Base-by-base conservation (phyloP, 129 eudicot genomes). In the Silybum marianum region DNA sequence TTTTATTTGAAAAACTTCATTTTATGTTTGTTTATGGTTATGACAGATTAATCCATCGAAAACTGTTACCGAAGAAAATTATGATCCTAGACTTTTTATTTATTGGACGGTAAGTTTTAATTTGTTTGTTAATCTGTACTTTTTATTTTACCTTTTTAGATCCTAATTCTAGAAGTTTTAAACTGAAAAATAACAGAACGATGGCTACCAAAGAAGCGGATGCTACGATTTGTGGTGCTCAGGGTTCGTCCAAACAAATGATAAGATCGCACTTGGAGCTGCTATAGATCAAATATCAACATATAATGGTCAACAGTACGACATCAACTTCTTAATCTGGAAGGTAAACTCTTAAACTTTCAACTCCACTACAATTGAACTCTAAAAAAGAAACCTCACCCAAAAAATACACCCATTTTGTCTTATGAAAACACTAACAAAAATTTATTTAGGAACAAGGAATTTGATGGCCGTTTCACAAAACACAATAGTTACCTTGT, bases 201-300 rank as follows among this genome's bases (percentile, higher is more conserved):
- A 72, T 6, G 60, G 60, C 19, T 72, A 72, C 42, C 18, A 32
- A 32, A 3, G 8, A 39, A 34, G 23, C 6, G 76, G 76, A 72
- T 72, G 76, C 76, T 72, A 72, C 76, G 38, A 72, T 39, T 72
- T 72, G 23, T 9, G 3, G 10, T 72, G 76, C 11, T 39, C 76
- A 30, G 76, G 76, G 19, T 72, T 72, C 23, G 60, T 72, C 30
- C 76, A 72, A 72, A 72, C 76, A 13, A 38, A 12, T 19, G 13
- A 39, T 19, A 7, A 72, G 32, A 9, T 72, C 5, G 46, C 58
- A 21, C 76, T 72, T 9, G 76, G 76, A 38, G 76, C 58, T 72
- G 25, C 60, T 39, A 9, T 72, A 36, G 25, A 7, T 21, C 30
- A 58, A 10, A 6, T 38, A 39, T 72, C 76, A 39, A 39, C 60